Base-by-base conservation (phyloP, 2,329 filamentous ascomycete genomes). In the Didymella pomorum region DNA sequence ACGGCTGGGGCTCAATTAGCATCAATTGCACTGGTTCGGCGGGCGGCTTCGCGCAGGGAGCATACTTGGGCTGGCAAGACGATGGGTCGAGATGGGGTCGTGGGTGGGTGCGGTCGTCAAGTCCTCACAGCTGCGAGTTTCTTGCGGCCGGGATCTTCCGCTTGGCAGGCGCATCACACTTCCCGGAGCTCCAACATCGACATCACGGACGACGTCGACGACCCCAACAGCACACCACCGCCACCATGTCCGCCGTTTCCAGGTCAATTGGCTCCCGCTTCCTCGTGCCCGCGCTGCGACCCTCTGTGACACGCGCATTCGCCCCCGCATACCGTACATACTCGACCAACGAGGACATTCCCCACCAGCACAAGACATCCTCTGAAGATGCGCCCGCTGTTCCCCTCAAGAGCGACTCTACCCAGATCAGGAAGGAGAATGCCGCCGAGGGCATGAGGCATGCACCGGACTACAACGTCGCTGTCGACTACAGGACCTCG, bases 401-500 rank as follows among this genome's bases (percentile, higher is more conserved):
- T 45, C 68, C 65, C 48, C 63, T 68, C 62, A 65, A 61, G 53
- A 65, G 70, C 47, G 79, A 81, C 62, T 80, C 80, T 59, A 81
- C 80, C 21, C 73, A 86, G 76, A 81, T 84, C 66, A 80, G 79
- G 59, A 74, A 83, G 66, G 79, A 87, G 64, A 76, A 72, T 21
- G 77, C 84, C 33, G 73, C 77, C 12, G 79, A 84, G 69, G 82
- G 80, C 60, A 76, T 83, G 65, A 83, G 82, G 66, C 91, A 95
- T 76, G 84, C 90, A 70, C 92, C 92, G 61, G 89, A 97, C 76
- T 97, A 96, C 77, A 84, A 85, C 66, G 89, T 89, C 42, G 88
- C 88, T 49, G 84, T 91, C 70, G 94, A 98, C 79, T 93, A 93
- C 80, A 91, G 91, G 63, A 96, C 92, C 65, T 97, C 93, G 93